A percentile compares a stretch with the other conserved stretches of the same genome.
These are phyloP conservation scores for Gautieria morchelliformis DNA, from an alignment of 768 basidiomycete genomes.

Conservation along the genomic window DNA sequence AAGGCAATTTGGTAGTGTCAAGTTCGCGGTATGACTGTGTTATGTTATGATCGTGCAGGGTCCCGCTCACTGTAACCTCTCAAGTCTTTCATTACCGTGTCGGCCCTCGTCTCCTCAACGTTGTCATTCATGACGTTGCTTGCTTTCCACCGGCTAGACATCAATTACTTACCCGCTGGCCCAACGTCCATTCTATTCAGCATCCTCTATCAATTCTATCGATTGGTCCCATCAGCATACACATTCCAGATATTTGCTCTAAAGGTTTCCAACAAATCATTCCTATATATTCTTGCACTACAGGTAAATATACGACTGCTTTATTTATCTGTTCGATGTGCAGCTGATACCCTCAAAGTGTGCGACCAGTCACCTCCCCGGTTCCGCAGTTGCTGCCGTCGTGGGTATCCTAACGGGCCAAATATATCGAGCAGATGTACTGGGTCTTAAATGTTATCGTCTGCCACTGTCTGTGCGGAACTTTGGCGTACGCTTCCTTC, in stretches of 20 bases:
- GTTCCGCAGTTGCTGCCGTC: conserved; percentile 49
- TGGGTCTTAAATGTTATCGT: conserved; percentile 72
- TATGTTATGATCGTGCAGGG: conserved; percentile 5
- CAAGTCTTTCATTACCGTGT: conserved; percentile 72
- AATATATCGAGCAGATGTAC: conserved; percentile 75
- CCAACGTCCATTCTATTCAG: conserved; percentile 70
- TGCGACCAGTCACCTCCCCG: conserved; percentile 55
- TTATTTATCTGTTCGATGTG: neutral
- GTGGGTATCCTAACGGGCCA: conserved; percentile 65
- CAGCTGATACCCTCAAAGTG: conserved; percentile 38
- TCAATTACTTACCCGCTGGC: conserved; percentile 71
- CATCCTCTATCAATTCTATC: conserved; percentile 73
- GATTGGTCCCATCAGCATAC: conserved; percentile 71
- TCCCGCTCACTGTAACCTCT: neutral
- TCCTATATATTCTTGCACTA: conserved; percentile 58
- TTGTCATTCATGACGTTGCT: conserved; percentile 60
- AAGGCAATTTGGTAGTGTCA: conserved; percentile 76
- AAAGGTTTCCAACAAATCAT: conserved; percentile 65
- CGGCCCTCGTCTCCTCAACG: conserved; percentile 54
- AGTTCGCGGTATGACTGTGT: conserved; percentile 63
- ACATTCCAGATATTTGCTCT: conserved; percentile 68
- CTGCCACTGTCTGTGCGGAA: conserved; percentile 49
- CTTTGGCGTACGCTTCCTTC: conserved; percentile 47
- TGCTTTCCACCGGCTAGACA: conserved; percentile 51
- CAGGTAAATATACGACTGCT: conserved; percentile 40